phyloP scores from a whole-genome alignment of 2,329 filamentous ascomycete species.

The Esteya vermicola region DNA sequence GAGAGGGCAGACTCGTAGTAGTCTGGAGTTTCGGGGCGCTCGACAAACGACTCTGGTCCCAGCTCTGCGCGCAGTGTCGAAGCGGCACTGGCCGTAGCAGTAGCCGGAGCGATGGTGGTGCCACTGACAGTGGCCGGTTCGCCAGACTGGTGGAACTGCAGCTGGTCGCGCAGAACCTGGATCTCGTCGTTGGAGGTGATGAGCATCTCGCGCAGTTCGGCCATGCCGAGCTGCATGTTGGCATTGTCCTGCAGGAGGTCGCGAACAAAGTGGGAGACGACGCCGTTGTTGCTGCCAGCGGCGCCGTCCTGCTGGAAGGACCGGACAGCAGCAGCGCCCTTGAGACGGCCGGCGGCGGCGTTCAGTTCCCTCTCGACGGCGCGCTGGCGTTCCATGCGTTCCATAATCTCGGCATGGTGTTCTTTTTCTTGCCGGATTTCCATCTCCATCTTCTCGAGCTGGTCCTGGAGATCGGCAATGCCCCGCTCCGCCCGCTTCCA shows the following conservation, averaged over 20 bases:
- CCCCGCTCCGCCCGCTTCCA: conserved; percentile 78
- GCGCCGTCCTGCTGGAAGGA: conserved; percentile 34
- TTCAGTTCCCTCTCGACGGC: conserved; percentile 71
- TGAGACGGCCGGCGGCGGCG: conserved; percentile 64
- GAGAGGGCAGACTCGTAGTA: conserved; percentile 6
- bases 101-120: too few relatives aligned
- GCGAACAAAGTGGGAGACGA: conserved; percentile 92
- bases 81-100: conserved; percentile 22
- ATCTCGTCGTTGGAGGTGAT: conserved; percentile 90
- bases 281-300: conserved; percentile 30
- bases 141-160: conserved; percentile 60
- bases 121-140: too few relatives aligned
- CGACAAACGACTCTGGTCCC: conserved; percentile 11
- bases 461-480: conserved; percentile 66
- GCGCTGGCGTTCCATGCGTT: conserved; percentile 71
- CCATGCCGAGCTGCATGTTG: conserved; percentile 79
- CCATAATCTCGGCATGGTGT: conserved; percentile 66
- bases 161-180: conserved; percentile 67
- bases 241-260: conserved; percentile 93
- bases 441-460: conserved; percentile 76
- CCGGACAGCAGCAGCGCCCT: conserved; percentile 62
- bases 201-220: conserved; percentile 82
- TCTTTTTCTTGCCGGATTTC: conserved; percentile 70
- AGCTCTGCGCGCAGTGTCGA: conserved; percentile 61
- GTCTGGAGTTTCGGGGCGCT: neutral